Percentiles rank a stretch among this genome's conserved stretches.
Conservation (phyloP, 2,329 filamentous ascomycete genomes). For the Monosporascus sp. region DNA sequence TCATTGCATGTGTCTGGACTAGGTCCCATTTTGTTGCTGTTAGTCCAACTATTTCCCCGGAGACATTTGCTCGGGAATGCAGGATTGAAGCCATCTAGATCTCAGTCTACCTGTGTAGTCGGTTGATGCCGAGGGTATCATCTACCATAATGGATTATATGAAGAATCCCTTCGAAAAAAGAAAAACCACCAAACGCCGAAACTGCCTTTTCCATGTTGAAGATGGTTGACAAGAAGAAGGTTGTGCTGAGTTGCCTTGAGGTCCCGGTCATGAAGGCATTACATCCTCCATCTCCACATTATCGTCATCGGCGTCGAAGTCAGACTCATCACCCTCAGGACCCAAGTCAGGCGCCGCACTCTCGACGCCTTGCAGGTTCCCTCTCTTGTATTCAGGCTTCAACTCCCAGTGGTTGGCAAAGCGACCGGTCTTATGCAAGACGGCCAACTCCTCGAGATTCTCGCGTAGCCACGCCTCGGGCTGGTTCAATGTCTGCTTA, state of each 20-base stretch:
- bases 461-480: conserved; percentile 87
- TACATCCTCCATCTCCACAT: conserved; percentile 79
- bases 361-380: conserved; percentile 48
- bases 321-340: conserved; percentile 51
- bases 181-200: conserved; percentile 8
- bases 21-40: too few relatives aligned
- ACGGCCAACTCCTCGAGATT: conserved; percentile 77
- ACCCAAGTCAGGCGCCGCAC: conserved; percentile 39
- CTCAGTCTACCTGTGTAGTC: conserved; percentile 2
- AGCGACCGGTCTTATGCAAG: conserved; percentile 75
- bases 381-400: conserved; percentile 62
- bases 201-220: conserved; percentile 12
- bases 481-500: conserved; percentile 72
- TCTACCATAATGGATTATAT: conserved; percentile 9
- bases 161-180: conserved; percentile 3
- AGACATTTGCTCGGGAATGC: background rate
- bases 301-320: conserved; percentile 58
- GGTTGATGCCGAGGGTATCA: conserved; percentile 21
- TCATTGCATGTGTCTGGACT: too few relatives aligned
- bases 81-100: conserved; percentile 1
- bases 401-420: conserved; percentile 80
- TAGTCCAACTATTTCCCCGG: background rate
- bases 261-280: conserved; percentile 18
- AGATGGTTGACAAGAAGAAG: background rate
- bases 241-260: background rate